These are phyloP conservation scores for Phytopythium boreale DNA, from an alignment of 352 stramenopile species.

Conservation along the genomic window DNA sequence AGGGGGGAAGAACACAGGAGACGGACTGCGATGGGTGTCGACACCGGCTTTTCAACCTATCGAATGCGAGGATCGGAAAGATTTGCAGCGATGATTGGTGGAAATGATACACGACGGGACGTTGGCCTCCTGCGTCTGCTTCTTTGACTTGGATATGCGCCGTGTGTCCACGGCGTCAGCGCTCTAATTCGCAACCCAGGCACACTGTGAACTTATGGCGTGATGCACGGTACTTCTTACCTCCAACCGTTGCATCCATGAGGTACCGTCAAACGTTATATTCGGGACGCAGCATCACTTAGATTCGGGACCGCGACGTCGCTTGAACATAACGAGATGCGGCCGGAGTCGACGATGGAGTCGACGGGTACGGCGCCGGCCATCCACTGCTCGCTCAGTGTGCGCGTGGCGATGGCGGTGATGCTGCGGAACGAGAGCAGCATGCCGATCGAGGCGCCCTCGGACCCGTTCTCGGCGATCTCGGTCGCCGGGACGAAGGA, in stretches of 20 bases:
- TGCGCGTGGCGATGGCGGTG: conserved; percentile 51
- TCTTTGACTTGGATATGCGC: not conserved
- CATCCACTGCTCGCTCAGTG: conserved; percentile 52
- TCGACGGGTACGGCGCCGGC: conserved; percentile 22
- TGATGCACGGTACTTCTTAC: not conserved
- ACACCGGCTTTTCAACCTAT: not conserved
- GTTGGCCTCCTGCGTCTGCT: not conserved
- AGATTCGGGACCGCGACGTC: not conserved
- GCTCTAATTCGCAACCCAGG: not conserved
- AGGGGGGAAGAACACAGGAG: not conserved
- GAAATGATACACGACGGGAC: not conserved
- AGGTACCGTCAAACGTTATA: no score
- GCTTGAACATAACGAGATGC: no score
- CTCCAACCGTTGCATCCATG: not conserved
- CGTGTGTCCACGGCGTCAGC: not conserved
- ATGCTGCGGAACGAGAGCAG: conserved; percentile 57
- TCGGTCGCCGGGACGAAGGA: conserved; percentile 62
- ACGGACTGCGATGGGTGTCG: not conserved
- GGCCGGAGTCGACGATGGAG: conserved; percentile 20
- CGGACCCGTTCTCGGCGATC: conserved; percentile 67
- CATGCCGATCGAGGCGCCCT: conserved; percentile 65
- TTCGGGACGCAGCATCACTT: not conserved
- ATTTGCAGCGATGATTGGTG: not conserved
- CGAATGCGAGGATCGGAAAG: not conserved
- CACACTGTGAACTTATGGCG: not conserved